Evolutionary conservation across 805 yeast species (phyloP), one percentile per base, ranked within the genome.

Genomic region (Kodamaea kaohsiungensis): DNA sequence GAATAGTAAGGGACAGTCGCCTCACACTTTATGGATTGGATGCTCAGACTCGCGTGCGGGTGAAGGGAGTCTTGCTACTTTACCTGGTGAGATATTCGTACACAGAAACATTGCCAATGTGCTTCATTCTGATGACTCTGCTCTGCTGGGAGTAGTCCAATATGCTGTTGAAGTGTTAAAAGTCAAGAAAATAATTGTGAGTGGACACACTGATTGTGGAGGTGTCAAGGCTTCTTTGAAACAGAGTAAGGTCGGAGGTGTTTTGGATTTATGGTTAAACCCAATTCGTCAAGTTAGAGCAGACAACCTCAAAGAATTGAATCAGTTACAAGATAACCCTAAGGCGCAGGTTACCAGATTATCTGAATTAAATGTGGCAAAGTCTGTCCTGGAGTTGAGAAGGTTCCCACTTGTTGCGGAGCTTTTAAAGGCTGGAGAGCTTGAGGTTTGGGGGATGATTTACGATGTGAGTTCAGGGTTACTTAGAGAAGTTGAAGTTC

Each of bases 151-250:
- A 0, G 91, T 91, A 1, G 73, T 93, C 30, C 96, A 92, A 69
- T 90, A 89, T 65, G 96, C 97, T 3, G 83, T 92, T 60, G 91
- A 89, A 59, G 89, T 87, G 12, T 77, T 91, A 55, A 87, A 88
- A 63, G 95, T 93, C 39, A 80, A 79, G 59, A 89, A 89, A 65
- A 84, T 92, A 51, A 80, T 92, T 53, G 88, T 92, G 5, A 89
- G 97, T 71, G 98, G 98, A 3, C 98, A 92, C 71, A 88, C 95
- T 33, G 96, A 89, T 69, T 92, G 98, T 78, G 97, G 97, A 49
- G 98, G 97, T 27, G 84, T 90, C 49, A 84, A 88, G 83, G 91
- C 96, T 18, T 84, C 91, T 7, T 72, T 91, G 46, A 77, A 85
- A 1, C 76, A 82, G 54, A 82, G 84, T 61, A 80, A 80, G 60